These are phyloP conservation scores for Wallacemonas sp. DNA, from an alignment of 208 protist species.

Conservation along the genomic window DNA sequence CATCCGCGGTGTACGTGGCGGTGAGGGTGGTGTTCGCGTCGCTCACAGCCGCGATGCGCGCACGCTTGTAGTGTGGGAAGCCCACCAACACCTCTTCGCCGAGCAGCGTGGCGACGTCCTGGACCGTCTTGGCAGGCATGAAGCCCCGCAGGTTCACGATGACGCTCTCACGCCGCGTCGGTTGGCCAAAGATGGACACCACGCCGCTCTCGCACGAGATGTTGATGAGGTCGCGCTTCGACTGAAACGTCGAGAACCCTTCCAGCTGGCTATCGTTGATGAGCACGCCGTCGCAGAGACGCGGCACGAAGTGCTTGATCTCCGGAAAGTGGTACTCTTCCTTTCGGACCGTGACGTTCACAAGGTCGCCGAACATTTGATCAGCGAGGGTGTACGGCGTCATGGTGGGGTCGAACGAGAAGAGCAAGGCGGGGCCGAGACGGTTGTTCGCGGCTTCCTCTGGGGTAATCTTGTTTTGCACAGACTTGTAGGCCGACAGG, in stretches of 20 bases:
- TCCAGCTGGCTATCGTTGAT: slow-evolving; percentile 60
- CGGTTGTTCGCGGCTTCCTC: slow-evolving; percentile 75
- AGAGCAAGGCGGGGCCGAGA: slow-evolving; percentile 55
- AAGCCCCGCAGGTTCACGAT: slow-evolving; percentile 51
- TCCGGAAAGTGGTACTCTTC: slow-evolving; percentile 57
- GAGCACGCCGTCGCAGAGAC: slow-evolving; percentile 58
- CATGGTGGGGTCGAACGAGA: slow-evolving; percentile 66
- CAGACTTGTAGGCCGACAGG: slow-evolving; percentile 71
- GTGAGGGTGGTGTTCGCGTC: slow-evolving; percentile 42
- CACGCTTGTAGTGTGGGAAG: slow-evolving; percentile 88
- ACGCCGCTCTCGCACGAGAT: slow-evolving; percentile 48
- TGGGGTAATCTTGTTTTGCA: slow-evolving; percentile 56
- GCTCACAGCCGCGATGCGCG: slow-evolving; percentile 67
- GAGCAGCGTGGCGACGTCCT: slow-evolving; percentile 47
- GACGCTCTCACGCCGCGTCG: slow-evolving; percentile 70
- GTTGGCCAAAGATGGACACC: slow-evolving; percentile 77
- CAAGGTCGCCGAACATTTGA: slow-evolving; percentile 55
- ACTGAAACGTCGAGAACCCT: slow-evolving; percentile 78
- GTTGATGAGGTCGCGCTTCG: slow-evolving; percentile 48
- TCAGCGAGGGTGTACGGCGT: slow-evolving; percentile 45
- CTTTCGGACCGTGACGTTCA: slow-evolving; percentile 44
- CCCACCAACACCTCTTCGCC: slow-evolving; percentile 83
- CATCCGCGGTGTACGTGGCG: slow-evolving; percentile 58
- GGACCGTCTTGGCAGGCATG: slow-evolving; percentile 19
- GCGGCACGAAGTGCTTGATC: slow-evolving; percentile 46